Base-by-base conservation (phyloP, 768 basidiomycete species). In the Tephrocybe sp. region DNA sequence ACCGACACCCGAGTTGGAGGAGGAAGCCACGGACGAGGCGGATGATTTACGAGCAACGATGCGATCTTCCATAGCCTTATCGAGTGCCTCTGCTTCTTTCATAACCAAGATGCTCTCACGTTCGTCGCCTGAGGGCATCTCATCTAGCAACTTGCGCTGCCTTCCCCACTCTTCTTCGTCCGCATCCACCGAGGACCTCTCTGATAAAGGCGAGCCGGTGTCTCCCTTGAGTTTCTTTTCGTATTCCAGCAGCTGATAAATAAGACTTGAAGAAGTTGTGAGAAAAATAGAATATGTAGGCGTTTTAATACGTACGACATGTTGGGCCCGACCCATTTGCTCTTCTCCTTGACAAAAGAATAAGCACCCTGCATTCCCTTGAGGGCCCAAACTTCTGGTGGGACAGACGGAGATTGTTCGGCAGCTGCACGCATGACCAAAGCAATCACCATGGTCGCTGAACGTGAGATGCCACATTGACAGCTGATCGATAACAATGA, bases 341-440 rank as follows among this genome's bases (percentile, higher is more conserved):
- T 91, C 73, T 90, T 93, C 63, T 85, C 80, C 68, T 95, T 94
- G 38, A 95, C 92, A 70, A 82, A 96, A 41, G 85, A 71, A 68
- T 96, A 96, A 22, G 93, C 89, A 34, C 82, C 87, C 63, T 95
- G 90, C 90, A 92, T 92, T 45, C 92, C 90, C 56, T 84, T 84
- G 54, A 92, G 73, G 8, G 81, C 78, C 84, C 85, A 87, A 5
- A 92, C 80, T 55, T 89, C 83, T 35, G 86, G 76, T 12, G 87
- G 83, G 19, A 89, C 88, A 36, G 72, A 73, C 12, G 85, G 72
- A 11, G 80, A 81, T 54, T 75, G 77, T 39, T 80, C 75, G 41
- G 85, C 83, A 23, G 92, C 90, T n/a, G 92, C 89, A 45, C 91
- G 83, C 92, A 96, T 96, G 56, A 94, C 90, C 50, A 94, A 78